Base-by-base conservation (phyloP, 2,329 filamentous ascomycete genomes). In the Trichoderma breve region DNA sequence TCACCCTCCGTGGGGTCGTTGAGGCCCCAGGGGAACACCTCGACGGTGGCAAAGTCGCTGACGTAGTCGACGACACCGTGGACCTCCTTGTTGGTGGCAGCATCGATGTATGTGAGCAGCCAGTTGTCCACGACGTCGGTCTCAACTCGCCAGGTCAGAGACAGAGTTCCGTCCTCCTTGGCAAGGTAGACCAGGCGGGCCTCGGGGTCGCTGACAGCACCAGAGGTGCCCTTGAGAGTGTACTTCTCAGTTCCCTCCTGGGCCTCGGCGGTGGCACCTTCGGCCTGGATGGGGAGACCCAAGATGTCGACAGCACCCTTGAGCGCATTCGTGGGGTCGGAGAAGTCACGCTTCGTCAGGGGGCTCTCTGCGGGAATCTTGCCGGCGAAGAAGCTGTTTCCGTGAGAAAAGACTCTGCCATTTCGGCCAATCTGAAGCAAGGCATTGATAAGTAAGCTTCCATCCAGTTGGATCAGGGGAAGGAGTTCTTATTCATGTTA, bases 61-160 rank as follows among this genome's bases (percentile, higher is more conserved):
- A 88, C 85, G 72, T 88, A 90, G 79, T 90, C 86, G 28, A 88
- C 84, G 24, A 89, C 87, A 66, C 84, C 86, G 63, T 86, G 81
- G 9, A 90, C 76, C 61, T 85, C 78, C 24, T 83, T 81, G 36
- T 83, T 84, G 66, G 81, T 82, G 5, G 79, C 77, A 5, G 86
- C 86, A 66, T 89, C 85, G 36, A 89, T 83, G 75, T 90, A 90
- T 2, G 86, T 86, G 55, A 88, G 78, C n/a, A 90, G 83, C 87
- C 87, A 90, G 79, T 89, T 87, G 73, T 85, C 83, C 9, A 82
- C 72, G 53, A 88, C 78, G 71, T 90, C 87, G 3, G 87, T 90
- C 82, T 90, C 87, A 12, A 90, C 81, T 76, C 87, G 82, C 88
- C 88, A 90, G 0, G 86, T 81, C 24, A 89, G 80, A 7, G 82